Base-by-base conservation (phyloP, 306 rosid species). In the Lathyrus oleraceus region DNA sequence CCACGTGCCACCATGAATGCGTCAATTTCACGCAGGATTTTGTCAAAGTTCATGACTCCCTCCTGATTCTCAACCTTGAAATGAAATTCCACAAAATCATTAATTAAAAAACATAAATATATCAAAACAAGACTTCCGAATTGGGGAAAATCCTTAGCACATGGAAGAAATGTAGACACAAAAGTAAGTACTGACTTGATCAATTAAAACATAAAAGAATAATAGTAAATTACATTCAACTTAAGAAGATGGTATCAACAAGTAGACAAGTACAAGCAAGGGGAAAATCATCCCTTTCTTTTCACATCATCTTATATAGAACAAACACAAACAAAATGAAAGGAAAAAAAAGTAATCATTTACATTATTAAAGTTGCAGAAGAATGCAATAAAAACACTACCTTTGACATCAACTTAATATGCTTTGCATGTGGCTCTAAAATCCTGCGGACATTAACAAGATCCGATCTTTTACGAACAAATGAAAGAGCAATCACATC, bases 1-100 rank as follows among this genome's bases (percentile, higher is more conserved):
- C 98, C 98, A 72, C 98, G 96, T 13, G 98, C 98, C 81, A 92
- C 96, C 98, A 92, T 92, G 86, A 87, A 92, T 42, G 98, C 88
- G 78, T 89, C 98, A 57, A 96, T 92, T 87, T 92, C 98, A 2
- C 91, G 96, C 84, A 92, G 83, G 57, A 92, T 92, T 72, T 89
- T 96, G 72, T 92, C 98, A 82, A 92, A 92, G 83, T 92, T 92
- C 82, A 92, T 45, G 60, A 89, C 98, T 65, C 98, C 98, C 84
- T 92, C 98, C 85, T 92, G 96, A 74, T 92, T 92, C 87, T 92
- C 98, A 83, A 92, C 96, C 98, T 92, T 74, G 27, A 35, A 45
- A 71, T 57, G 21, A 27, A 45, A 62, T 52, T 67, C 23, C 79
- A 78, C 13, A 71, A 49, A 25, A 83, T 38, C 17, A 21, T 65